Base-by-base conservation (phyloP, 768 basidiomycete species). In the Mycena vulgaris region DNA sequence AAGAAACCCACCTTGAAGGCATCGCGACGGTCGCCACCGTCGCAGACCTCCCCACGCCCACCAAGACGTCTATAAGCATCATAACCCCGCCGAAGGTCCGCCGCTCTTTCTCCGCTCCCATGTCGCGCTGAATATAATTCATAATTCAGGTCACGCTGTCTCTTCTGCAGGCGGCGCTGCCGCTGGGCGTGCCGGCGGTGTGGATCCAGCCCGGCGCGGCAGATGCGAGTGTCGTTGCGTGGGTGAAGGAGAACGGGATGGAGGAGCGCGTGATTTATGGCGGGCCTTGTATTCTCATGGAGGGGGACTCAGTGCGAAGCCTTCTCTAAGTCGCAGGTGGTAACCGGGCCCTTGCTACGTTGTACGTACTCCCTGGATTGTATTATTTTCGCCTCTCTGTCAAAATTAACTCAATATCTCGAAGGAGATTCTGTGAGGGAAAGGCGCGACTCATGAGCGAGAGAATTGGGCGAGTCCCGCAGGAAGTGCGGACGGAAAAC, bases 141-240 rank as follows among this genome's bases (percentile, higher is more conserved):
- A 23, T 28, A 42, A 40, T 55, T 25, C 72, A 95, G 93, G 82
- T 95, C 47, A 95, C 94, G 13, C 86, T 95, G 52, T 83, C 82
- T 27, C 72, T 95, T 62, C 80, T 95, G 74, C 82, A 91, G 77
- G 85, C 90, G 66, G 92, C 91, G 10, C 90, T 91, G 78, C 85
- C 85, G n/a, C 87, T 89, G n/a, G 79, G 80, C n/a, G 79, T 94
- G n/a, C 92, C 91, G 7, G 86, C 90, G 4, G 84, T 96, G 49
- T 97, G 96, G 96, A 87, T 97, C 33, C 96, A 97, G 78, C 96
- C 96, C 9, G 95, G 95, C 25, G 94, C 95, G 9, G 90, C 92
- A 72, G 91, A 95, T 74, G 86, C 83, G 19, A 80, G 81, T 3
- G 94, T 96, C 53, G 80, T 84, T 19, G 75, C 83, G 19, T 96